Evolutionary conservation across 2,329 filamentous ascomycete species (phyloP).

Genomic region (Fusarium sp.): DNA sequence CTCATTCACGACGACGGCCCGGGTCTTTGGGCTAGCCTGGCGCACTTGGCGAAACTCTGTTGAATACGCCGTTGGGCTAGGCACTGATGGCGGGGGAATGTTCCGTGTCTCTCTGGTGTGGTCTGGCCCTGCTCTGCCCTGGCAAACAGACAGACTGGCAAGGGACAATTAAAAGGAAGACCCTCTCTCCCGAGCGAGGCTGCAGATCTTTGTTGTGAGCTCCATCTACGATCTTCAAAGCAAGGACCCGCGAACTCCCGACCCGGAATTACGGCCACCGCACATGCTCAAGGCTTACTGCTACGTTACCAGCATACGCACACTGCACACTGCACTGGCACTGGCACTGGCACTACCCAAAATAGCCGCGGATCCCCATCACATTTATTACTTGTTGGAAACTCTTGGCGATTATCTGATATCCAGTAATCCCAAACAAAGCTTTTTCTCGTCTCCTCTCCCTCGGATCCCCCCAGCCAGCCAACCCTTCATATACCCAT

Average conservation of each 20-base stretch:
- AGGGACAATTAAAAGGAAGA: constrained; percentile 21
- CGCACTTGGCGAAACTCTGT: constrained; percentile 2
- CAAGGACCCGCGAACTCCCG: constrained; percentile 34
- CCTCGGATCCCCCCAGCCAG: constrained; percentile 3
- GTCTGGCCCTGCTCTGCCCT: background rate
- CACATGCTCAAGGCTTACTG: background rate
- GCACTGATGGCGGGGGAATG: constrained; percentile 21
- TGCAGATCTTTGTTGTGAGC: constrained; percentile 23
- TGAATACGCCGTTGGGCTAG: constrained; percentile 10
- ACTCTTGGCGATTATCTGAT: constrained; percentile 9
- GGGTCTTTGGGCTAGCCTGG: constrained; percentile 1
- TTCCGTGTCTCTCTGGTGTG: background rate
- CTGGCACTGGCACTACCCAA: constrained; percentile 7
- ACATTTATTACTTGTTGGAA: constrained; percentile 19
- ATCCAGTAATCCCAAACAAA: background rate
- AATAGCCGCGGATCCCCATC: constrained; percentile 42
- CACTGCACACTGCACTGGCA: no score
- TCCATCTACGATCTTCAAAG: constrained; percentile 25
- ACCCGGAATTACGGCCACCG: constrained; percentile 25
- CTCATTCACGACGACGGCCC: background rate
- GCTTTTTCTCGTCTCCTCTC: background rate
- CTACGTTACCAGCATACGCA: no score
- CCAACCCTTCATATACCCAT: no score
- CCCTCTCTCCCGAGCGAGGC: background rate
- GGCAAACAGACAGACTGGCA: background rate